A percentile compares a stretch with the other conserved stretches of the same genome.
phyloP scores from a whole-genome alignment of 1,139 yeast species.

The Kodamaea fungicola region DNA sequence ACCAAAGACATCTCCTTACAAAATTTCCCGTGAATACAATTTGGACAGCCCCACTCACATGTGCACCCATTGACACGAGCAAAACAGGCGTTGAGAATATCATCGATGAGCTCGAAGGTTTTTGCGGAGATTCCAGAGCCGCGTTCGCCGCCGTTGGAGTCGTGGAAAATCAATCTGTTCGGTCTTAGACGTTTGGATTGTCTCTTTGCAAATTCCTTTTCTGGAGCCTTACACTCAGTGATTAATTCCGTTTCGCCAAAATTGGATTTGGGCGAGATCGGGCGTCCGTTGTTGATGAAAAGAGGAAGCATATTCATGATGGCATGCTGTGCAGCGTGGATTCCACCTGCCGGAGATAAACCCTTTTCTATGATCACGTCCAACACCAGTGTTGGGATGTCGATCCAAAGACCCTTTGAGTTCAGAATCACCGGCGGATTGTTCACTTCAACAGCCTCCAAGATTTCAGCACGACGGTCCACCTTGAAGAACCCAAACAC shows the following conservation, averaged over 20 bases:
- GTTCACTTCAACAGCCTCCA: constrained; percentile 90
- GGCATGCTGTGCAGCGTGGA: constrained; percentile 96
- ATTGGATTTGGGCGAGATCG: constrained; percentile 48
- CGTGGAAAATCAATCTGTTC: constrained; percentile 80
- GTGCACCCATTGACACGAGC: constrained; percentile 60
- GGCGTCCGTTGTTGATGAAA: constrained; percentile 41
- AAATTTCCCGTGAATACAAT: constrained; percentile 73
- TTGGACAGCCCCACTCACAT: constrained; percentile 88
- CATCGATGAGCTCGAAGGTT: constrained; percentile 74
- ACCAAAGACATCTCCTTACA: constrained; percentile 83
- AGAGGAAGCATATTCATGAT: constrained; percentile 72
- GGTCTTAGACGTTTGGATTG: constrained; percentile 73
- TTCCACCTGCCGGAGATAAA: constrained; percentile 78
- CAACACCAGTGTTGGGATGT: constrained; percentile 66
- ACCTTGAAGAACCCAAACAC: constrained; percentile 94
- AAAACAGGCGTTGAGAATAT: constrained; percentile 57
- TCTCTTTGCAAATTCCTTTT: constrained; percentile 80
- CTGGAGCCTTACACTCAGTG: constrained; percentile 97
- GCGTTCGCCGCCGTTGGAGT: constrained; percentile 70
- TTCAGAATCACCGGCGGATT: constrained; percentile 73
- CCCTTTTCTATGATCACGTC: constrained; percentile 52
- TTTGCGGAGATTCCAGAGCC: constrained; percentile 81
- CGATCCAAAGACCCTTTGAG: constrained; percentile 90
- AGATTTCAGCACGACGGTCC: constrained; percentile 67
- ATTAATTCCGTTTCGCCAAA: constrained; percentile 62